Conservation (phyloP, 2,329 filamentous ascomycete species). For the Aspergillus sp. region DNA sequence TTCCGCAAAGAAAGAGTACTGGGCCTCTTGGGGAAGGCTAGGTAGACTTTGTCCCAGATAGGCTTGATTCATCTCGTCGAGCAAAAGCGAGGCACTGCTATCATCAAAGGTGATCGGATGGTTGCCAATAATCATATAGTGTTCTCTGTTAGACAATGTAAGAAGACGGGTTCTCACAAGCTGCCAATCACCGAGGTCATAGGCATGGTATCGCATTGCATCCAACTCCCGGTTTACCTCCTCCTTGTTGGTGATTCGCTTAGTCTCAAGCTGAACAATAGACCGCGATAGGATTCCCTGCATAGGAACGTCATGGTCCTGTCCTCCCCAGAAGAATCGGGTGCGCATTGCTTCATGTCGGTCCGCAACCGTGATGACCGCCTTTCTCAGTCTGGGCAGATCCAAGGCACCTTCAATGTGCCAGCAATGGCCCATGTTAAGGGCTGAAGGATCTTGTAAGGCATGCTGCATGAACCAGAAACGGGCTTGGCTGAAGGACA, state of each 20-base stretch:
- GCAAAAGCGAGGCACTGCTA: not conserved
- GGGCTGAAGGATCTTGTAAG: not conserved
- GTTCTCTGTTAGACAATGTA: not conserved
- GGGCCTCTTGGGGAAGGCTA: not conserved
- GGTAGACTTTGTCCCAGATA: not conserved
- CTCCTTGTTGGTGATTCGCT: not conserved
- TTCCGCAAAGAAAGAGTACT: not conserved
- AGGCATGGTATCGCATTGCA: not conserved
- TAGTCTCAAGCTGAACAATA: not conserved
- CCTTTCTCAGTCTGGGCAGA: not conserved
- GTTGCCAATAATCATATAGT: not conserved
- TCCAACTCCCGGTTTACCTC: not conserved
- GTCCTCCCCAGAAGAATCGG: not conserved
- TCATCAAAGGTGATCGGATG: not conserved
- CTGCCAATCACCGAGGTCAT: not conserved
- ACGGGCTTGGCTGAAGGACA: not conserved
- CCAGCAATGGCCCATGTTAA: not conserved
- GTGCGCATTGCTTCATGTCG: not conserved
- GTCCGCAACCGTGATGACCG: not conserved
- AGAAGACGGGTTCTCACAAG: not conserved
- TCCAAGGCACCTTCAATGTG: not conserved
- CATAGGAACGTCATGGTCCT: not conserved
- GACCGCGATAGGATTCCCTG: not conserved
- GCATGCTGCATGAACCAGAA: conserved; percentile 3
- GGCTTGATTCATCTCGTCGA: not conserved